Conservation (phyloP, 208 protist genomes). For the Lotmaria passim region DNA sequence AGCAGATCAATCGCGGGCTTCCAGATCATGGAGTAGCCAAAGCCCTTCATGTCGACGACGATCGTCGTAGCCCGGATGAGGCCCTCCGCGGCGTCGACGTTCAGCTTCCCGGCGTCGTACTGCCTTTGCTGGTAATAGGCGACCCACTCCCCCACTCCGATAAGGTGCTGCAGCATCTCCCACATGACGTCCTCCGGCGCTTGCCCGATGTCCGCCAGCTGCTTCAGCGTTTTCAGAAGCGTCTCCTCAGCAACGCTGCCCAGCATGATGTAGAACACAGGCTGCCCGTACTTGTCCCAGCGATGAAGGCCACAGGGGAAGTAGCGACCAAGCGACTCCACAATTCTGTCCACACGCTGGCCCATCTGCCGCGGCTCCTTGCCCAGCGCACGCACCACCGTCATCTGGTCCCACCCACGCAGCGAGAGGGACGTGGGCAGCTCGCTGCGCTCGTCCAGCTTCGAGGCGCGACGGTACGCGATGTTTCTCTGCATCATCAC, state of each 20-base stretch:
- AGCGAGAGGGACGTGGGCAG: slow-evolving; percentile 50
- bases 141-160: slow-evolving; percentile 25
- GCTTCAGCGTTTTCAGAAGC: slow-evolving; percentile 34
- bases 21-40: slow-evolving; percentile 63
- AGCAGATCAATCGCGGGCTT: slow-evolving; percentile 61
- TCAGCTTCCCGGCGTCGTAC: slow-evolving; percentile 17
- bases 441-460: slow-evolving; percentile 46
- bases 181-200: slow-evolving; percentile 17
- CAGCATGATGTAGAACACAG: slow-evolving; percentile 48
- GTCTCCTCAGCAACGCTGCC: slow-evolving; percentile 29
- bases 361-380: background rate
- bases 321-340: slow-evolving; percentile 18
- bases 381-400: slow-evolving; percentile 9
- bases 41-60: slow-evolving; percentile 50
- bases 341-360: slow-evolving; percentile 27
- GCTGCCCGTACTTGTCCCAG: slow-evolving; percentile 52
- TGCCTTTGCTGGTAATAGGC: slow-evolving; percentile 9
- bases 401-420: slow-evolving; percentile 40
- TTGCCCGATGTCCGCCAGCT: slow-evolving; percentile 30
- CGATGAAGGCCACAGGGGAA: slow-evolving; percentile 45
- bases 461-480: slow-evolving; percentile 33
- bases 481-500: slow-evolving; percentile 43
- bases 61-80: slow-evolving; percentile 50
- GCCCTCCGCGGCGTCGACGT: slow-evolving; percentile 29
- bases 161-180: slow-evolving; percentile 29